These are phyloP conservation scores for Pyrenochaeta sp. DNA, from an alignment of 2,329 filamentous ascomycete genomes.

Conservation along the genomic window DNA sequence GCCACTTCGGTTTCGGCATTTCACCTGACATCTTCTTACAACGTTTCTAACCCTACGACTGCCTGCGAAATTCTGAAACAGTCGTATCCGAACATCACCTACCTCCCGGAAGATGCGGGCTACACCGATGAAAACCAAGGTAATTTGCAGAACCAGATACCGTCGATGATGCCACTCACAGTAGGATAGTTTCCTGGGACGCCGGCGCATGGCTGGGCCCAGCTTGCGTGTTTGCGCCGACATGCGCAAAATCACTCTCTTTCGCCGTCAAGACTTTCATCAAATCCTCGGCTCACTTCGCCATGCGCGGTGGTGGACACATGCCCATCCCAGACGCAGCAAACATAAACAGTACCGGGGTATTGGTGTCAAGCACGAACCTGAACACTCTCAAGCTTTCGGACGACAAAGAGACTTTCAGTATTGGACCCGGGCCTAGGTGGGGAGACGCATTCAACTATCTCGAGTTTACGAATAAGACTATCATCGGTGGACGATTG, in stretches of 20 bases:
- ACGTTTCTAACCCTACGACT: slow-evolving; percentile 5
- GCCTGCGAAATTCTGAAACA: slow-evolving; percentile 9
- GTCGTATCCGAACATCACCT: slow-evolving; percentile 12
- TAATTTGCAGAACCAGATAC: not conserved
- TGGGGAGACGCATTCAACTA: slow-evolving; percentile 40
- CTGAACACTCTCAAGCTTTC: slow-evolving; percentile 30
- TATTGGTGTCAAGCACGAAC: slow-evolving; percentile 25
- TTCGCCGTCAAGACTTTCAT: slow-evolving; percentile 18
- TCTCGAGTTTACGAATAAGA: slow-evolving; percentile 26
- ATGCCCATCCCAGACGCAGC: slow-evolving; percentile 30
- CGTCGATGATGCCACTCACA: not conserved
- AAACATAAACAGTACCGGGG: slow-evolving; percentile 26
- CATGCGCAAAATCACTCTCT: slow-evolving; percentile 21
- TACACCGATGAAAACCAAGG: slow-evolving; percentile 12
- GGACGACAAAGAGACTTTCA: slow-evolving; percentile 29
- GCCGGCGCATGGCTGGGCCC: slow-evolving; percentile 18
- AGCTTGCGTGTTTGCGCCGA: slow-evolving; percentile 26
- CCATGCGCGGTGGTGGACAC: slow-evolving; percentile 32
- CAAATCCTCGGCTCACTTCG: slow-evolving; percentile 22
- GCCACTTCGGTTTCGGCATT: too few species aligned
- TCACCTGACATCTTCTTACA: too few species aligned
- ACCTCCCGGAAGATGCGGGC: slow-evolving; percentile 12
- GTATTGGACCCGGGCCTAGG: slow-evolving; percentile 34
- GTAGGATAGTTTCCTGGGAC: slow-evolving; percentile 13
- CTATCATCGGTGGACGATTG: slow-evolving; percentile 35